Evolutionary conservation across 305 asterid species (phyloP), one percentile per base, ranked within the genome.

Genomic region (Fraxinus velutina): DNA sequence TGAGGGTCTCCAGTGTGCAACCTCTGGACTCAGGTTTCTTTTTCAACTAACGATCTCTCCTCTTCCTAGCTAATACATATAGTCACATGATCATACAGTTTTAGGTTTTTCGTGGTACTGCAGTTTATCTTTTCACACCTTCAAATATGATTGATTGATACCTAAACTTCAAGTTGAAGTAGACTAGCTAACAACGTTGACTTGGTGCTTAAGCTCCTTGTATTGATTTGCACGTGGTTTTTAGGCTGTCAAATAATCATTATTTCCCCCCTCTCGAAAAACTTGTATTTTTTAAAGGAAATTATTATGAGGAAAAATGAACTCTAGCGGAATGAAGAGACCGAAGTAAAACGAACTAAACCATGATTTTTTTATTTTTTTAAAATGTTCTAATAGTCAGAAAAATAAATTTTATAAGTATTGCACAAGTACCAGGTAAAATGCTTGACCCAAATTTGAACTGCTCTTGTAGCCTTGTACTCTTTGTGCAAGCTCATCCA

Each of bases 1-100:
- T 96, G 71, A 92, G 29, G 90, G 85, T 96, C 85, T 94, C 98
- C 83, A 93, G 97, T 66, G 98, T 96, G 88, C 99, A 93, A 88
- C 94, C 98, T 85, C 86, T 94, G 83, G 93, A 91, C 86, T 86
- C 99, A 92, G 98, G 99, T 96, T 86, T 85, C 66, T 73, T 78
- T 83, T 81, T 60, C 68, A 66, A 70, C 77, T 82, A 36, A 42
- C 52, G 30, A 22, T 44, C 17, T 62, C 9, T 78, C 21, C 36
- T 44, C 22, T 47, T 70, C 78, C 37, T 64, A 9, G 75, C 75
- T 70, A 76, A 75, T 75, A 13, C 73, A 21, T 70, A 71, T 1
- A 77, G 60, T 81, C 55, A 81, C 74, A 81, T 78, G 82, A 79
- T 86, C 76, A 78, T 80, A 32, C 75, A 37, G 29, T 27, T 47